Conservation (phyloP, 331 rosid genomes). For the Prunus yedoensis region DNA sequence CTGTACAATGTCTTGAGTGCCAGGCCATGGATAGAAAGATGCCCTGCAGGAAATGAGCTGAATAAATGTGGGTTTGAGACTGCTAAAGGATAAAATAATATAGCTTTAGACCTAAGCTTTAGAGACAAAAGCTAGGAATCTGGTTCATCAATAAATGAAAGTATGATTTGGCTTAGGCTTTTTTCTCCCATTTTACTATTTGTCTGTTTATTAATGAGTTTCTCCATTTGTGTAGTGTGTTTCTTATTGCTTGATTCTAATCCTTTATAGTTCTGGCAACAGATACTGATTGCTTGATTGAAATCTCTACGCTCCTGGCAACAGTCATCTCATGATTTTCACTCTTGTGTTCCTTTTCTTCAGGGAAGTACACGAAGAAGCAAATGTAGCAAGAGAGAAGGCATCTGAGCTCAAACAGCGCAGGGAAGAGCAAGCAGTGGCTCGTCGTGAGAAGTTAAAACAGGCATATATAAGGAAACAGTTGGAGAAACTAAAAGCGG, state of each 20-base stretch:
- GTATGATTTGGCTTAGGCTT: neutral
- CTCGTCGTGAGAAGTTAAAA: slow-evolving; percentile 79
- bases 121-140: neutral
- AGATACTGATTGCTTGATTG: neutral
- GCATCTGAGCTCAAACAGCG: slow-evolving; percentile 72
- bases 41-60: neutral
- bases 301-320: neutral
- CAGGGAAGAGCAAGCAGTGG: slow-evolving; percentile 74
- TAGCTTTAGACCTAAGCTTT: neutral
- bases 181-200: neutral
- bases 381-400: slow-evolving; percentile 76
- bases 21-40: neutral
- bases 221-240: neutral
- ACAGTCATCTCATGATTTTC: neutral
- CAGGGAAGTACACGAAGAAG: slow-evolving; percentile 98
- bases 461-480: slow-evolving; percentile 88
- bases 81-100: neutral
- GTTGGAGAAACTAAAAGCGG: slow-evolving; percentile 70
- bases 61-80: neutral
- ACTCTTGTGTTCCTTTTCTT: slow-evolving; percentile 2
- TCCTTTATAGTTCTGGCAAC: neutral
- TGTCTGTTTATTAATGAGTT: neutral
- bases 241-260: neutral
- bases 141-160: neutral
- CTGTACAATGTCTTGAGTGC: neutral